These are phyloP conservation scores for Blastobotrys robertii DNA, from an alignment of 805 yeast genomes.

Conservation along the genomic window DNA sequence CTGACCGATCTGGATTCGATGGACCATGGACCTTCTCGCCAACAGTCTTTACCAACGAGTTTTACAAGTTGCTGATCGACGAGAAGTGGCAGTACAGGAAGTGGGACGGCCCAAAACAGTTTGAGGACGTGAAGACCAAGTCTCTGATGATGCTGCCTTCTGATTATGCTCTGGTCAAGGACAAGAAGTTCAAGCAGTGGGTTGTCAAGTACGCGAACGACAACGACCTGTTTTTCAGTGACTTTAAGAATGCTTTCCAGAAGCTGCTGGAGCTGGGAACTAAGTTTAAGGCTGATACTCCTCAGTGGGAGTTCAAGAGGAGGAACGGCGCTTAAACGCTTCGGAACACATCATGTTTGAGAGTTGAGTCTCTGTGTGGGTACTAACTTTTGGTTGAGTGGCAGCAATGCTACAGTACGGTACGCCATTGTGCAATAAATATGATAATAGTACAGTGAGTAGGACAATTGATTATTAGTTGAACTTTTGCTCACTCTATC, in stretches of 20 bases:
- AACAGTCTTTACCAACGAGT: constrained; percentile 60
- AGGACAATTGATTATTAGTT: too few relatives aligned
- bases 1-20: constrained; percentile 49
- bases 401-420: neutral
- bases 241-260: constrained; percentile 53
- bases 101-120: constrained; percentile 57
- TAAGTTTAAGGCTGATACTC: constrained; percentile 38
- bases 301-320: constrained; percentile 18
- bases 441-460: neutral
- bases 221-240: constrained; percentile 45
- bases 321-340: constrained; percentile 1
- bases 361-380: neutral
- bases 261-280: constrained; percentile 65
- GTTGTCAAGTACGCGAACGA: constrained; percentile 54
- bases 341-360: neutral
- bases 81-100: constrained; percentile 47
- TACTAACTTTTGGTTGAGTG: neutral
- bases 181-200: constrained; percentile 46
- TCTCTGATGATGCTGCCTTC: constrained; percentile 72
- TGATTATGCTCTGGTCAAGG: constrained; percentile 54
- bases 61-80: constrained; percentile 45
- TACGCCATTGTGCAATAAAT: neutral
- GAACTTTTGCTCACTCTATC: too few relatives aligned
- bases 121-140: constrained; percentile 44
- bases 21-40: constrained; percentile 84